Evolutionary conservation across 129 eudicot genomes (phyloP).

Genomic region (Artemisia argyi): DNA sequence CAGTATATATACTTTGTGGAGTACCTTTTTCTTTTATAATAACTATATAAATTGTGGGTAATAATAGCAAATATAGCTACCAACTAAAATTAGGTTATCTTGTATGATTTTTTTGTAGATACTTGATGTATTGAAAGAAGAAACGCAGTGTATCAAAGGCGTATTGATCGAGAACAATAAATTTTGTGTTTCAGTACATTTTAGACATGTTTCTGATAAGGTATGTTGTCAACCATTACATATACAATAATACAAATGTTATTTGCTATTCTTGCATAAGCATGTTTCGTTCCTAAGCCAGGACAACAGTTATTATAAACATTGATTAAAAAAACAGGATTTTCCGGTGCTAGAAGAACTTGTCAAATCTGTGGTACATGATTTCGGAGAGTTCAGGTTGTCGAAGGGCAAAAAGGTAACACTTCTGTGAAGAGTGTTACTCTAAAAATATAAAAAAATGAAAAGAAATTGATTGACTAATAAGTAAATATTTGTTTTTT

Average conservation of each 20-base stretch:
- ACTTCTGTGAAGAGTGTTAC: no score
- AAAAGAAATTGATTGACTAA: no score
- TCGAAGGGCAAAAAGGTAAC: slow-evolving; percentile 43
- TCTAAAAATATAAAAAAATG: no score
- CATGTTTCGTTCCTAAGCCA: no score
- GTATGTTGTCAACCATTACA: slow-evolving; percentile 8
- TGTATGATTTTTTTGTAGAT: slow-evolving; percentile 31
- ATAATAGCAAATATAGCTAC: no score
- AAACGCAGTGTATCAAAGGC: slow-evolving; percentile 31
- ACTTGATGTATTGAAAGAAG: slow-evolving; percentile 37
- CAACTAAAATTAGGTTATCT: background rate
- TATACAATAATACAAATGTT: background rate
- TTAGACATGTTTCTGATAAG: slow-evolving; percentile 45
- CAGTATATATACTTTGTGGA: background rate
- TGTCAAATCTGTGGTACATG: slow-evolving; percentile 32
- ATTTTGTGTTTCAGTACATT: slow-evolving; percentile 47
- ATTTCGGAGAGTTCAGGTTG: slow-evolving; percentile 28
- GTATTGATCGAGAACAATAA: slow-evolving; percentile 43
- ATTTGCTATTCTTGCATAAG: no score
- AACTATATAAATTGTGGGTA: background rate
- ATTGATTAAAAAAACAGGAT: slow-evolving; percentile 21
- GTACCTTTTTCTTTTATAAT: background rate
- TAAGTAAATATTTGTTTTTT: no score
- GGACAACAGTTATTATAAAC: background rate
- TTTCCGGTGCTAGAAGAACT: slow-evolving; percentile 27